These are phyloP conservation scores for Fusarium hainanense DNA, from an alignment of 2,329 filamentous ascomycete species.

Conservation along the genomic window DNA sequence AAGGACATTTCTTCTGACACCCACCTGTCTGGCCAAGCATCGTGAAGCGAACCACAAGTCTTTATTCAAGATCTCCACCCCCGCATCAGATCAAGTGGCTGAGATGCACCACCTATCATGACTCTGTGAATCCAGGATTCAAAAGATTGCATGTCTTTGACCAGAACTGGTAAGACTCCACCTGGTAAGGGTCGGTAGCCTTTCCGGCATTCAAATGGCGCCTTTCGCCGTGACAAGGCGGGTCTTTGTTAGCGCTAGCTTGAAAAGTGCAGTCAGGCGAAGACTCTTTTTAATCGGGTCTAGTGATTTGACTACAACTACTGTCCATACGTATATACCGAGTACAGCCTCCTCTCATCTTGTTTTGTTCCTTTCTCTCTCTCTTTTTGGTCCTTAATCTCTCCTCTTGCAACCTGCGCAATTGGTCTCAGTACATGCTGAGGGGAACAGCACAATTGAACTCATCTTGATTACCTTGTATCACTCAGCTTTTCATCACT, in stretches of 20 bases:
- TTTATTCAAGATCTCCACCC: constrained; percentile 42
- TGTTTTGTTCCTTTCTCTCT: background rate
- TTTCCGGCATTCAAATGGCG: constrained; percentile 23
- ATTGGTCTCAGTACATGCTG: constrained; percentile 6
- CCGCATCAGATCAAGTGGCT: constrained; percentile 31
- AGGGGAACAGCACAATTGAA: constrained; percentile 9
- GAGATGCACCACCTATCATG: constrained; percentile 29
- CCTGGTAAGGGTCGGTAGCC: constrained; percentile 18
- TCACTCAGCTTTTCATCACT: constrained; percentile 23
- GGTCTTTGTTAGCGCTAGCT: constrained; percentile 30
- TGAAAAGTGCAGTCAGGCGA: constrained; percentile 34
- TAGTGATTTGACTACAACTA: constrained; percentile 29
- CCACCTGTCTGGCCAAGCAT: constrained; percentile 10
- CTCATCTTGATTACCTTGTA: constrained; percentile 26
- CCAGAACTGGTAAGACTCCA: constrained; percentile 35
- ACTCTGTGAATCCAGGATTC: constrained; percentile 11
- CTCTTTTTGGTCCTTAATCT: constrained; percentile 2
- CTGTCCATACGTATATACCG: constrained; percentile 17
- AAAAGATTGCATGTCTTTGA: constrained; percentile 29
- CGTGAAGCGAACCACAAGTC: constrained; percentile 18
- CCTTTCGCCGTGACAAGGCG: constrained; percentile 25
- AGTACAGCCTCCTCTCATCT: constrained; percentile 23
- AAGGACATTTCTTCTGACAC: too few relatives aligned
- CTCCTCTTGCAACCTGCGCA: constrained; percentile 3
- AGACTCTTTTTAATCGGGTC: constrained; percentile 36